phyloP scores from a whole-genome alignment of 1,139 yeast species.

The Saccharomyces pastorianus region DNA sequence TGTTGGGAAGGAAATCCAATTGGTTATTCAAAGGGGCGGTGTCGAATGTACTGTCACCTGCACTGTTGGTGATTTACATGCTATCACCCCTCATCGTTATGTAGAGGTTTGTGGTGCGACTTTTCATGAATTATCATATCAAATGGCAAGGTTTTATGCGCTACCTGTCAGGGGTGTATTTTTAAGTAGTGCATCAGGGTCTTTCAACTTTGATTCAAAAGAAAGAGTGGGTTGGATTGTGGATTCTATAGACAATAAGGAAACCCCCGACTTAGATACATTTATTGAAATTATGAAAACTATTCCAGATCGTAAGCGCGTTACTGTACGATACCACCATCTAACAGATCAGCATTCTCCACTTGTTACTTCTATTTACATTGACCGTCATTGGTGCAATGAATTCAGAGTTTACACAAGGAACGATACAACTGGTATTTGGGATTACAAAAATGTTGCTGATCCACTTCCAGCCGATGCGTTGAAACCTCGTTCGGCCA shows the following conservation, averaged over 20 bases:
- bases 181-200: slow-evolving; percentile 69
- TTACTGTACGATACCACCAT: slow-evolving; percentile 67
- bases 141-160: slow-evolving; percentile 77
- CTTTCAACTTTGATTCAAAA: slow-evolving; percentile 55
- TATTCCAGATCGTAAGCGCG: slow-evolving; percentile 70
- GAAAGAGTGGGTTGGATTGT: slow-evolving; percentile 68
- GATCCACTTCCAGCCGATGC: slow-evolving; percentile 52
- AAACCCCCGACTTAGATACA: slow-evolving; percentile 63
- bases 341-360: slow-evolving; percentile 75
- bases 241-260: slow-evolving; percentile 67
- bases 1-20: slow-evolving; percentile 51
- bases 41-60: slow-evolving; percentile 44
- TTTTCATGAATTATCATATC: slow-evolving; percentile 79
- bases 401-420: slow-evolving; percentile 65
- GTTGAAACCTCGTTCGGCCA: slow-evolving; percentile 53
- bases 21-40: slow-evolving; percentile 73
- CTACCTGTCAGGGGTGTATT: slow-evolving; percentile 81
- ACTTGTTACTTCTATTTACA: slow-evolving; percentile 49
- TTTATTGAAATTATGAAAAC: slow-evolving; percentile 70
- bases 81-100: slow-evolving; percentile 72
- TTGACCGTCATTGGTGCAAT: slow-evolving; percentile 82
- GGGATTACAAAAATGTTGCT: slow-evolving; percentile 74
- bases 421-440: slow-evolving; percentile 74
- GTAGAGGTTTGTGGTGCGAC: slow-evolving; percentile 83
- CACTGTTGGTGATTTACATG: slow-evolving; percentile 65